These are phyloP conservation scores for Cydonia oblonga DNA, from an alignment of 331 rosid species.

Conservation along the genomic window DNA sequence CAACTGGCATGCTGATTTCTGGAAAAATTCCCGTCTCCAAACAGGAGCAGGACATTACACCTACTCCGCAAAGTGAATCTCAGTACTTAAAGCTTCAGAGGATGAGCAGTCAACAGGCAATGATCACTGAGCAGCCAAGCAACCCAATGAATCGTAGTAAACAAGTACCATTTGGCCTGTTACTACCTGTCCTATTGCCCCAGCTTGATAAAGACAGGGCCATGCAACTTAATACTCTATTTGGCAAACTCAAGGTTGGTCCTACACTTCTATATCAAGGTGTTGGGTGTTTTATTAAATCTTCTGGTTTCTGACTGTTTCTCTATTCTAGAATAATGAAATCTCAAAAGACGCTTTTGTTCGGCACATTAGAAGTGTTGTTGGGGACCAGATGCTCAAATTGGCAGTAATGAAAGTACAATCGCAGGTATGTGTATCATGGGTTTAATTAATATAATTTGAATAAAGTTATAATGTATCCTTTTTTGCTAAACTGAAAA, in stretches of 20 bases:
- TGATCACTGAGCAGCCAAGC: constrained; percentile 48
- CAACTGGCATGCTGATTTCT: constrained; percentile 33
- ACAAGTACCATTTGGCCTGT: constrained; percentile 75
- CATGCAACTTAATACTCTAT: constrained; percentile 70
- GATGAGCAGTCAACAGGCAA: constrained; percentile 88
- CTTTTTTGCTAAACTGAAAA: constrained; percentile 17
- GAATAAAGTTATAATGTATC: neutral
- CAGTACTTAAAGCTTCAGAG: constrained; percentile 79
- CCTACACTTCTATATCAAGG: constrained; percentile 3
- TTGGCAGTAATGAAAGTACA: constrained; percentile 60
- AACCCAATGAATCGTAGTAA: constrained; percentile 42
- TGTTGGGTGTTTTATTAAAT: neutral
- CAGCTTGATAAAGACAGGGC: constrained; percentile 84
- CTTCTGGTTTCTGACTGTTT: neutral
- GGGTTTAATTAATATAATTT: neutral
- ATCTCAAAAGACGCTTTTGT: constrained; percentile 71
- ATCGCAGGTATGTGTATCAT: constrained; percentile 38
- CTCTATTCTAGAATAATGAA: constrained; percentile 53
- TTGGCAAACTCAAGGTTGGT: constrained; percentile 60
- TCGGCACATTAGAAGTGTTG: constrained; percentile 60
- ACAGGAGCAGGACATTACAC: constrained; percentile 38
- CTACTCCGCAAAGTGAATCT: constrained; percentile 44
- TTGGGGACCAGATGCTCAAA: constrained; percentile 79
- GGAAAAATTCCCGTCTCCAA: constrained; percentile 34
- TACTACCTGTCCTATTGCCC: constrained; percentile 71